Conservation (phyloP, 768 basidiomycete genomes). For the Panaeolus cyanescens region DNA sequence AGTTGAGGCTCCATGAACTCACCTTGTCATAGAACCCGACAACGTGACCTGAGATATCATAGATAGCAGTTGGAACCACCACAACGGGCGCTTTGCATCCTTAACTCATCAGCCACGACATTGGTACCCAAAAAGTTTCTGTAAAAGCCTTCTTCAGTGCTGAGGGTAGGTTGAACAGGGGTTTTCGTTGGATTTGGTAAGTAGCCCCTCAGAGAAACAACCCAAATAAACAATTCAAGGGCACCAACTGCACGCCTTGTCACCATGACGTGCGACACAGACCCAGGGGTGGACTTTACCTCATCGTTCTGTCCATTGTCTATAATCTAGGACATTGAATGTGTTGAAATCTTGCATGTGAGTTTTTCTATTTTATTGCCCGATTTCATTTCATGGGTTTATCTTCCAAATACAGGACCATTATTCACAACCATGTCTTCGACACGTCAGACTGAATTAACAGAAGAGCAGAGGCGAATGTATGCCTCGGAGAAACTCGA, state of each 20-base stretch:
- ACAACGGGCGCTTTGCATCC: not conserved
- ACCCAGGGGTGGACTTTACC: not conserved
- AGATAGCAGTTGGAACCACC: slow-evolving; percentile 1
- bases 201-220: not conserved
- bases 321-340: too few species aligned
- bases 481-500: slow-evolving; percentile 52
- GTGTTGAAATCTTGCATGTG: not conserved
- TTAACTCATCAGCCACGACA: not conserved
- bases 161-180: not conserved
- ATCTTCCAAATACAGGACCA: not conserved
- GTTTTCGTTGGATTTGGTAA: not conserved
- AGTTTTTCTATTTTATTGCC: not conserved
- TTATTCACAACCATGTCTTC: not conserved
- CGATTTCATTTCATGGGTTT: slow-evolving; percentile 1
- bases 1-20: not conserved
- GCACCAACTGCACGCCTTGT: not conserved
- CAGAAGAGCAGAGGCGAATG: slow-evolving; percentile 46
- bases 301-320: not conserved
- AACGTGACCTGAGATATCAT: not conserved
- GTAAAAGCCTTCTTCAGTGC: not conserved
- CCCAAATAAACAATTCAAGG: not conserved
- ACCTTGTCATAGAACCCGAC: not conserved
- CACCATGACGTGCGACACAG: too few species aligned
- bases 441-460: slow-evolving; percentile 21
- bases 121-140: too few species aligned